phyloP scores from a whole-genome alignment of 768 basidiomycete genomes.

The Phanerodontia chrysosporium region DNA sequence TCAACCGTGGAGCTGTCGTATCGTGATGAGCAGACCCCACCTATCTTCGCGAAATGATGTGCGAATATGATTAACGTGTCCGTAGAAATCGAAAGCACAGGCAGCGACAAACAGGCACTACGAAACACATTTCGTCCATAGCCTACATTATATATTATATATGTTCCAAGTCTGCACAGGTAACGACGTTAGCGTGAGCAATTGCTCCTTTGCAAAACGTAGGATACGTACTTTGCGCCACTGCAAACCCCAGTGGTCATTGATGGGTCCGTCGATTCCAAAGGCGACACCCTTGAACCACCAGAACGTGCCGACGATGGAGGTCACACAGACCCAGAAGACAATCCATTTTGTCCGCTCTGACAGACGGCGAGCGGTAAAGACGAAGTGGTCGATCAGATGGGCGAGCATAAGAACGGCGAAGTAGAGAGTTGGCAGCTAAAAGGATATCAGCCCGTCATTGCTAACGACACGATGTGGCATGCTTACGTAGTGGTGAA shows the following conservation, averaged over 20 bases:
- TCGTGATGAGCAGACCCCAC: background rate
- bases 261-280: conserved; percentile 87
- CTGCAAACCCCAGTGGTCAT: conserved; percentile 68
- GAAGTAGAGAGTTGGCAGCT: conserved; percentile 98
- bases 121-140: background rate
- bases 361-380: conserved; percentile 64
- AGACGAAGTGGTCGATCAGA: conserved; percentile 89
- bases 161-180: conserved; percentile 32
- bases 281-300: conserved; percentile 91
- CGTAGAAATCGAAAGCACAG: conserved; percentile 5
- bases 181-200: no score
- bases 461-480: background rate
- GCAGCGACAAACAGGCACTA: conserved; percentile 3
- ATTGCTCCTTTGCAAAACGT: background rate
- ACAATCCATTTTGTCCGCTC: conserved; percentile 62
- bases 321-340: conserved; percentile 58
- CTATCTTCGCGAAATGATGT: background rate
- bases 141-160: conserved; percentile 21
- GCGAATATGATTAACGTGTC: conserved; percentile 11
- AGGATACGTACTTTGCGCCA: conserved; percentile 61
- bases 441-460: background rate
- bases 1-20: no score
- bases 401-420: conserved; percentile 89
- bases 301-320: conserved; percentile 82
- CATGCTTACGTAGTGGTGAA: conserved; percentile 87